A percentile compares a stretch with the other conserved stretches of the same genome.
Evolutionary conservation across 306 rosid genomes (phyloP).

Genomic region (Mucuna pruriens): DNA sequence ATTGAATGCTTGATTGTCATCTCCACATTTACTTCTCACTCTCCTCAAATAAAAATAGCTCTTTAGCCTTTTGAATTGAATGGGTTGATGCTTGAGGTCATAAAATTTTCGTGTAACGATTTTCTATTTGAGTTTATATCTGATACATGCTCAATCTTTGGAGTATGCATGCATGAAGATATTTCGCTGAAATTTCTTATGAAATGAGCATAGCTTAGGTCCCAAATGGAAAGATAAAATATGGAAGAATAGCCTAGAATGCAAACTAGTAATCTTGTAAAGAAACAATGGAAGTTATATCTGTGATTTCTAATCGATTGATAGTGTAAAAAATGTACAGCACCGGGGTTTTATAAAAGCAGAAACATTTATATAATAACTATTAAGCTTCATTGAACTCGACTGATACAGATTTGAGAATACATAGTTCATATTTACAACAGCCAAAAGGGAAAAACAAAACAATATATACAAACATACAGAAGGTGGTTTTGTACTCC

Average conservation of each 20-base stretch:
- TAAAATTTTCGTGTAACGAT: background rate
- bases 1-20: background rate
- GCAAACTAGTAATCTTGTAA: background rate
- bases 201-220: background rate
- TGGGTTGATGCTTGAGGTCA: background rate
- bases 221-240: background rate
- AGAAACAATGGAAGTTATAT: no score
- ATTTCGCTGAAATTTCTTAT: background rate
- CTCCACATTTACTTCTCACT: background rate
- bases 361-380: background rate
- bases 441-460: background rate
- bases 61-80: background rate
- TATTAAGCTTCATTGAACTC: conserved; percentile 42
- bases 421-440: conserved; percentile 52
- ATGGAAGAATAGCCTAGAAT: background rate
- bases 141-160: background rate
- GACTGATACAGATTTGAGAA: conserved; percentile 31
- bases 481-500: background rate
- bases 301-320: no score
- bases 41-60: background rate
- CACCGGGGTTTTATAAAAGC: no score
- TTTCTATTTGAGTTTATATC: background rate
- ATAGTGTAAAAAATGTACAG: no score
- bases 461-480: conserved; percentile 16
- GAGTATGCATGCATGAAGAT: background rate